phyloP scores from a whole-genome alignment of 306 rosid species.

The Quercus rubra region DNA sequence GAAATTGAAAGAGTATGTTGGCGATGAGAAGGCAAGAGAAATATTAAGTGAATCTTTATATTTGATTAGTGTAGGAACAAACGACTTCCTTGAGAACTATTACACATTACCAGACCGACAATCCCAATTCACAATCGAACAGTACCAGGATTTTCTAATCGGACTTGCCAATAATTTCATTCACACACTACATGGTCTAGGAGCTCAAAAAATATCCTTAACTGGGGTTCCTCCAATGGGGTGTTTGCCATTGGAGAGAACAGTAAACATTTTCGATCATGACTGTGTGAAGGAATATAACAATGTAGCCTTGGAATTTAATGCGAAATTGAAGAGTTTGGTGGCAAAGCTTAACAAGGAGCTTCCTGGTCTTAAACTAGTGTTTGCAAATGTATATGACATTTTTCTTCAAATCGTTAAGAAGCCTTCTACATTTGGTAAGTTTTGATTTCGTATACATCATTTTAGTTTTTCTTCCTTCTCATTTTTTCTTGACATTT shows the following conservation, averaged over 20 bases:
- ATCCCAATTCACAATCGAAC: slow-evolving; percentile 26
- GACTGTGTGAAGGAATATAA: slow-evolving; percentile 42
- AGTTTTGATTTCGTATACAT: not conserved
- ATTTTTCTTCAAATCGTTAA: slow-evolving; percentile 24
- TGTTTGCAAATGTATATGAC: slow-evolving; percentile 35
- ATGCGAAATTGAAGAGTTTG: slow-evolving; percentile 41
- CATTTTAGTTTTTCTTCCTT: too few relatives aligned
- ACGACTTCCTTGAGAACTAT: slow-evolving; percentile 63
- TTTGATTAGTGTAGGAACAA: slow-evolving; percentile 61
- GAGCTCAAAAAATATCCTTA: slow-evolving; percentile 57
- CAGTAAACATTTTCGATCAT: slow-evolving; percentile 39
- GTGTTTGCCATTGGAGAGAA: slow-evolving; percentile 60
- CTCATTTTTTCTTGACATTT: too few relatives aligned
- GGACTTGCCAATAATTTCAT: slow-evolving; percentile 44
- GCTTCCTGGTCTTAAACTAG: slow-evolving; percentile 38
- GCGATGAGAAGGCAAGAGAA: slow-evolving; percentile 33
- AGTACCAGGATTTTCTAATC: slow-evolving; percentile 50
- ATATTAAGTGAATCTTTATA: slow-evolving; percentile 46
- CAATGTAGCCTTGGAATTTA: slow-evolving; percentile 47
- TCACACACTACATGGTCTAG: slow-evolving; percentile 36
- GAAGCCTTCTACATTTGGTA: slow-evolving; percentile 30
- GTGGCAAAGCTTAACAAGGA: slow-evolving; percentile 38
- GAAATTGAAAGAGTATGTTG: slow-evolving; percentile 34
- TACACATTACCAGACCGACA: slow-evolving; percentile 31
- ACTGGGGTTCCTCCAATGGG: slow-evolving; percentile 67